Evolutionary conservation across 2,329 filamentous ascomycete genomes (phyloP), one percentile per base, ranked within the genome.

Genomic region (Xylaria polymorpha): DNA sequence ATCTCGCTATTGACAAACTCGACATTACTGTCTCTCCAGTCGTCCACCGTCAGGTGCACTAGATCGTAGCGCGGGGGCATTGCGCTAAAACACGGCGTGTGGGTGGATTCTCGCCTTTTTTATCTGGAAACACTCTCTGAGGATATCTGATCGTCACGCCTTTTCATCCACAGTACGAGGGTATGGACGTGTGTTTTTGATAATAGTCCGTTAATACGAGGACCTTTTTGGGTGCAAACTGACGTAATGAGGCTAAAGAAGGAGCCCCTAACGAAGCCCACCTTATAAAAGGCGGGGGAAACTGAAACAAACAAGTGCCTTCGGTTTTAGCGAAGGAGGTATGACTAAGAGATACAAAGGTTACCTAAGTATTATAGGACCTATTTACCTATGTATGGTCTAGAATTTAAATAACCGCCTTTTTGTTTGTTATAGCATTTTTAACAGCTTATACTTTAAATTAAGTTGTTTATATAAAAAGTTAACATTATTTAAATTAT

Each of bases 1-100:
- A 92, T 85, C 70, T 87, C 84, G 63, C 84, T 85, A 66, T 88
- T 87, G 67, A 92, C 87, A 64, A 91, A 83, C 79, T 90, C 88
- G 65, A 91, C 87, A 75, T 92, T 92, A 81, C 86, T 90, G 77
- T 91, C 88, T 74, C 89, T 86, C 81, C 91, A 86, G 77, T 92
- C 87, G 76, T 91, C 91, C 76, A 91, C 85, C 74, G 88, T 87
- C 32, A 80, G 82, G 74, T 91, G 89, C 9, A 91, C 85, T 48
- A 91, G 82, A 51, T 88, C 89, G 75, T 88, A 80, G 74, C 88
- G 82, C 5, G 89, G 89, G 56, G 88, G 80, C 89, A 91, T 91
- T 32, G 74, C 81, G 60, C 32, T 41, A 9, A 39, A 41, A 20
- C 7, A 55, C 25, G 12, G 51, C 12, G 18, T 37, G 20, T 46